Evolutionary conservation across 2,329 filamentous ascomycete genomes (phyloP).

Genomic region (Cordyceps militaris): DNA sequence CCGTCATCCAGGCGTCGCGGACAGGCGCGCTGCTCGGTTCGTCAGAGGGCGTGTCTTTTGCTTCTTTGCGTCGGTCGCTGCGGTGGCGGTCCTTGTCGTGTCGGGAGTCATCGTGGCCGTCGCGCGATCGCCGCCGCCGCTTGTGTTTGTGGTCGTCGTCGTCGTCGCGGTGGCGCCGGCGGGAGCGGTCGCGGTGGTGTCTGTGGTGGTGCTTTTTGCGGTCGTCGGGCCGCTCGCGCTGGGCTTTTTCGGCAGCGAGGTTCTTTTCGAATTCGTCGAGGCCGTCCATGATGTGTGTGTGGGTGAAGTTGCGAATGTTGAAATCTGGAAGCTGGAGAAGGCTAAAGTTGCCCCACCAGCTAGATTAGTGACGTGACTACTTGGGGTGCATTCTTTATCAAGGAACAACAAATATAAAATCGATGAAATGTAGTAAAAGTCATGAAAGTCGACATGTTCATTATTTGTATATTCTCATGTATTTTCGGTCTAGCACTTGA

Average conservation of each 20-base stretch:
- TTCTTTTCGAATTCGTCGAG: slow-evolving; percentile 70
- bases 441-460: neutral
- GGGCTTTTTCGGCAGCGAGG: slow-evolving; percentile 57
- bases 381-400: neutral
- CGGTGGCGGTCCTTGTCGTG: slow-evolving; percentile 28
- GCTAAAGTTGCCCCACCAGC: slow-evolving; percentile 7
- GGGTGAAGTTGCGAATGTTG: neutral
- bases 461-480: neutral
- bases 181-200: neutral
- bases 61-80: slow-evolving; percentile 31
- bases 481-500: neutral
- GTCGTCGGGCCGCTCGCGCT: slow-evolving; percentile 34
- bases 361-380: neutral
- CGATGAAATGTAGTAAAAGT: neutral
- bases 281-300: slow-evolving; percentile 38
- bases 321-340: neutral
- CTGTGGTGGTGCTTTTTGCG: slow-evolving; percentile 34
- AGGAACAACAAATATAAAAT: too few relatives aligned
- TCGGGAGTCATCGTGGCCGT: slow-evolving; percentile 56
- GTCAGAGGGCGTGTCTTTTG: slow-evolving; percentile 40
- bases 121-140: slow-evolving; percentile 28
- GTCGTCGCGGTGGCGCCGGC: slow-evolving; percentile 33
- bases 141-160: slow-evolving; percentile 28
- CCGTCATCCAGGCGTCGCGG: slow-evolving; percentile 93
- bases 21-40: neutral